Base-by-base conservation (phyloP, 1,284 basidiomycete genomes). In the Austroboletus novae-zelandiae region DNA sequence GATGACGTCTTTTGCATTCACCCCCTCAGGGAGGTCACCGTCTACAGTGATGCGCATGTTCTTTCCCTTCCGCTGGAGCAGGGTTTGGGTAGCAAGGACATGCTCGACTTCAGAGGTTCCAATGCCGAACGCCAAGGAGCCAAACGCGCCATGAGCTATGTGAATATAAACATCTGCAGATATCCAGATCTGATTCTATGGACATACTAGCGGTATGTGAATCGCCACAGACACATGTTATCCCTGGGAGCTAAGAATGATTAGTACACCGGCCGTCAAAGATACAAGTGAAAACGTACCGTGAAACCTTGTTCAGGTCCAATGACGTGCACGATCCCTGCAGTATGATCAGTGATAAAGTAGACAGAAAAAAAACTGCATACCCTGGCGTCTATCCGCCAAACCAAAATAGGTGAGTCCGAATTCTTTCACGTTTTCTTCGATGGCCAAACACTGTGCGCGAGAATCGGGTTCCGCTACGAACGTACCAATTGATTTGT, bases 261-360 rank as follows among this genome's bases (percentile, higher is more conserved):
- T n/a, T 34, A 10, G 20, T n/a, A 35, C 14, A 14, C 9, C 9
- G 20, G 34, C 8, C 9, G 10, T 40, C 27, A 45, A 35, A 39
- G 13, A 9, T 18, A 31, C 3, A 9, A 10, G 36, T 29, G 20
- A 27, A 37, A n/a, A 23, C 18, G 47, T 61, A 87, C 87, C 44
- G 93, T 98, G 69, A 98, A 98, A 32, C 94, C 94, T 74, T 98
- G 92, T 68, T 98, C 94, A 44, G 95, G 94, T 45, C 94, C 95
- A 61, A 98, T 97, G 57, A 98, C 80, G 69, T 98, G 94, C 9
- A 98, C 94, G 60, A 97, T 98, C 53, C 94, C 89, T 93, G 15
- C 47, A 36, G 50, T 49, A 36, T 43, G 43, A 45, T 60, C 40
- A 52, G 37, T 32, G 29, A 48, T 34, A n/a, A 36, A 42, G 5